These are phyloP conservation scores for Tripidium arundinaceum DNA, from an alignment of 202 grass and related monocot species.

Conservation along the genomic window DNA sequence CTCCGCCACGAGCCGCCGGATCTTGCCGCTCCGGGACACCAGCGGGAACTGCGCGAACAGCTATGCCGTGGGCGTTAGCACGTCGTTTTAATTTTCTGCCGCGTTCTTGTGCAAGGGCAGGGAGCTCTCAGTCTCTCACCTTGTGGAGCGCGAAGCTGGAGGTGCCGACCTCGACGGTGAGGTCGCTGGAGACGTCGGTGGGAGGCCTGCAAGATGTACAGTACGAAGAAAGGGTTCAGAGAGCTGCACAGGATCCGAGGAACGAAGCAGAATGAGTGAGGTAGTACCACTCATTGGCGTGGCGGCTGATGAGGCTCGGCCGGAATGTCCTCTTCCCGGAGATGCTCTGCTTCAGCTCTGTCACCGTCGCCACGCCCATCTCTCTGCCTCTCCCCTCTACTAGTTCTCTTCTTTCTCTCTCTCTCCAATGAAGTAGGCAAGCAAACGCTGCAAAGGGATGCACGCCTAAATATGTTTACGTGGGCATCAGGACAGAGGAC, in stretches of 20 bases:
- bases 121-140: conserved; percentile 61
- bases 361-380: conserved; percentile 90
- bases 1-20: conserved; percentile 70
- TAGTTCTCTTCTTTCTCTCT: not conserved
- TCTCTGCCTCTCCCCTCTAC: conserved; percentile 24
- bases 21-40: conserved; percentile 90
- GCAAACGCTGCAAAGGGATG: conserved; percentile 2
- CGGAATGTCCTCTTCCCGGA: conserved; percentile 88
- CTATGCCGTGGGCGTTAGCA: conserved; percentile 35
- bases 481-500: conserved; percentile 10
- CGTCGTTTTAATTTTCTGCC: not conserved
- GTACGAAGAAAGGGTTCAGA: not conserved
- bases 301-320: conserved; percentile 62
- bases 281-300: conserved; percentile 80
- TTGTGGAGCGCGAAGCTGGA: conserved; percentile 97
- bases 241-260: not conserved
- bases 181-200: conserved; percentile 94
- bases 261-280: not conserved
- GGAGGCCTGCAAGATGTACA: conserved; percentile 54
- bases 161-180: conserved; percentile 79
- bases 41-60: conserved; percentile 88
- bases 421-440: not conserved
- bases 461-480: conserved; percentile 24
- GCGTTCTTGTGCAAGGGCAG: not conserved
- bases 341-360: conserved; percentile 88